Base-by-base conservation (phyloP, 2,329 filamentous ascomycete genomes). In the Fusarium sp. region DNA sequence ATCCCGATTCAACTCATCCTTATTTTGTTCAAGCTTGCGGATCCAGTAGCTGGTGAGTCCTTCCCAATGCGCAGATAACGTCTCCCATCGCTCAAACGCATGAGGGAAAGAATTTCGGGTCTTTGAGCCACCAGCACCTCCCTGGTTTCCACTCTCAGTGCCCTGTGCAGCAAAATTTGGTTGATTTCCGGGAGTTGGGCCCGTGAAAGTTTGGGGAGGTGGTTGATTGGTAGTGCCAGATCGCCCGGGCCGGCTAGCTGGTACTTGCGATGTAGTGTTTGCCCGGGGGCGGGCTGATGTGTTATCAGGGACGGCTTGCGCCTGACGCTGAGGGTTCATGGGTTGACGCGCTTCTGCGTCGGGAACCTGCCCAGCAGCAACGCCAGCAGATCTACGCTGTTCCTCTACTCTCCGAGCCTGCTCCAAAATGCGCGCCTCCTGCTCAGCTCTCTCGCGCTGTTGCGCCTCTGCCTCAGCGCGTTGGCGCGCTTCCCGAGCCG, bases 1-100 rank as follows among this genome's bases (percentile, higher is more conserved):
- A 75, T 97, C 94, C 18, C 91, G 88, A 73, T 93, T 91, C 44
- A 98, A 89, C 74, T 98, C 95, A 61, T 95, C 92, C 35, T 93
- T 93, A 80, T 98, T 98, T 80, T 96, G 91, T 83, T 99, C 94
- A 13, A 99, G 87, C 76, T 95, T 92, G 53, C 94, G 93, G 74
- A 99, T 96, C 96, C 96, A 99, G 83, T 98, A 98, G 67, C 94
- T 96, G 0, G 96, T 98, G 67, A 99, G 87, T 9, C 96, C 96
- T 82, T 99, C 96, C 96, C 96, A 99, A 78, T 98, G 96, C 11
- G 96, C 97, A 0, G 96, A 99, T 6, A 99, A 85, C 0, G 94
- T 96, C 81, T 99, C 96, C 96, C 96, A 99, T 69, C 96, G 90
- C 82, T 99, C 96, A 79, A 99, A 99, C 0, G 96, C 96, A 83